phyloP scores from a whole-genome alignment of 2,329 filamentous ascomycete genomes.

The Epichloe hybrida region DNA sequence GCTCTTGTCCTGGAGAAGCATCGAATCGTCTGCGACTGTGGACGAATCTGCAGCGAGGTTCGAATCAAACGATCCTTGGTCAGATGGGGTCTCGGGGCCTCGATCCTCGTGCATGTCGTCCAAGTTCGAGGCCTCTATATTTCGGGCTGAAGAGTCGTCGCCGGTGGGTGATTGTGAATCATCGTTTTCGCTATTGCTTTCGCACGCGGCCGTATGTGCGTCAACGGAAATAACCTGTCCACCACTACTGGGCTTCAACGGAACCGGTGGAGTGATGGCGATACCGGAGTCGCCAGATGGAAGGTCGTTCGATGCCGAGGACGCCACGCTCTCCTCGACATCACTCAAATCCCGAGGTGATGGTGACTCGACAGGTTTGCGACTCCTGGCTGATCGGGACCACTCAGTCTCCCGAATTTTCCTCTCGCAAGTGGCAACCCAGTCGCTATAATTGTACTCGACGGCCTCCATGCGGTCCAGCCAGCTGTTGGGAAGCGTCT shows the following conservation, averaged over 20 bases:
- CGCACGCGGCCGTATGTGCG: background rate
- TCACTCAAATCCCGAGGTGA: background rate
- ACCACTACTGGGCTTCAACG: background rate
- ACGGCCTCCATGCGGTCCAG: constrained; percentile 72
- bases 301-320: background rate
- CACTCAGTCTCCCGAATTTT: constrained; percentile 57
- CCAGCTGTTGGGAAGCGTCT: constrained; percentile 78
- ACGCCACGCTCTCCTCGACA: background rate
- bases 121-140: background rate
- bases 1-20: background rate
- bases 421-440: constrained; percentile 66
- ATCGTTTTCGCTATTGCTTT: background rate
- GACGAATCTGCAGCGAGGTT: constrained; percentile 1
- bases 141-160: background rate
- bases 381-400: constrained; percentile 7
- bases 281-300: background rate
- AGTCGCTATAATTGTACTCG: constrained; percentile 65
- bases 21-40: background rate
- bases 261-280: background rate
- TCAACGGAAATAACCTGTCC: background rate
- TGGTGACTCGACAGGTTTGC: background rate
- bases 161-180: background rate
- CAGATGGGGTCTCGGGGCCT: background rate
- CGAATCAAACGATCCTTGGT: background rate
- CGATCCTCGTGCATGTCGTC: background rate